phyloP scores from a whole-genome alignment of 257 asterid species.

The Mitragyna speciosa region DNA sequence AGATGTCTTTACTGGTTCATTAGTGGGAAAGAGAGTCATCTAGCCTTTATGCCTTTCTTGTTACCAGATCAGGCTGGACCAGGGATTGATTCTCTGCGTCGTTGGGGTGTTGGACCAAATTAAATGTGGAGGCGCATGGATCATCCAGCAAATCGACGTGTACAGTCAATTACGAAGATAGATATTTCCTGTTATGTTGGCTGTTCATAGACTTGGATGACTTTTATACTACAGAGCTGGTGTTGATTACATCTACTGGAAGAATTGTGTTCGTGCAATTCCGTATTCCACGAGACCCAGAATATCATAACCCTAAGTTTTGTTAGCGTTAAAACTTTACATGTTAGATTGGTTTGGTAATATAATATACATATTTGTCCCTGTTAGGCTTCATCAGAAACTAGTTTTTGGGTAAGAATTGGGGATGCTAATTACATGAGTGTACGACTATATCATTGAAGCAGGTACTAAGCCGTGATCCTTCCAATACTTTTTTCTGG shows the following conservation, averaged over 20 bases:
- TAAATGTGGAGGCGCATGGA: neutral
- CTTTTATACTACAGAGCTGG: neutral
- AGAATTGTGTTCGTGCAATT: neutral
- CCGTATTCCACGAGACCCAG: neutral
- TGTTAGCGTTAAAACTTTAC: neutral
- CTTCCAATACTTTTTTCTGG: neutral
- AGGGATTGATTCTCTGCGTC: neutral
- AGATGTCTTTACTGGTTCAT: neutral
- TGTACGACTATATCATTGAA: no score
- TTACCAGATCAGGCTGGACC: neutral
- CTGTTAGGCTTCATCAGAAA: neutral
- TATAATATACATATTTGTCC: neutral
- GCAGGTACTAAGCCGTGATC: neutral
- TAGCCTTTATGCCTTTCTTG: neutral
- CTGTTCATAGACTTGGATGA: neutral
- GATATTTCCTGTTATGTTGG: neutral
- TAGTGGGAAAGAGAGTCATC: neutral
- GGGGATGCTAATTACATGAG: no score
- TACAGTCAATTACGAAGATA: neutral
- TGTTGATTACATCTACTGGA: neutral
- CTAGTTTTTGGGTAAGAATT: no score
- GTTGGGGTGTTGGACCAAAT: neutral
- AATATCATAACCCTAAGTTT: constrained; percentile 5
- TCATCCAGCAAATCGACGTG: neutral
- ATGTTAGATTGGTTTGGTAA: neutral